Evolutionary conservation across 2,329 filamentous ascomycete genomes (phyloP).

Genomic region (Penicillium crustosum): DNA sequence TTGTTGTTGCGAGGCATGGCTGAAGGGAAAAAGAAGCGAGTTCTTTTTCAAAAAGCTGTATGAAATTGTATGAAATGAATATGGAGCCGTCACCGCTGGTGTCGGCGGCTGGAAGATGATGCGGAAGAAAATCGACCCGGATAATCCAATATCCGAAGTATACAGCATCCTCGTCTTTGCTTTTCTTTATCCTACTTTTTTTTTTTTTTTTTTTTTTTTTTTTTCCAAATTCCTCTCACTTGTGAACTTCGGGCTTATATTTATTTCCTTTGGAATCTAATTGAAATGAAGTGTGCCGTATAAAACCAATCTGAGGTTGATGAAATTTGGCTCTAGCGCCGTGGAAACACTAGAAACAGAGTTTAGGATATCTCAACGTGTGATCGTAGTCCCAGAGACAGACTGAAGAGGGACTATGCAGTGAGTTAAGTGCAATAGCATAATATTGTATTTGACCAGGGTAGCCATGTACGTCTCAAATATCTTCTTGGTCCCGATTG

Average conservation of each 20-base stretch:
- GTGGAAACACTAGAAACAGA: not conserved
- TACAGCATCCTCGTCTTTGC: not conserved
- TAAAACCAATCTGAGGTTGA: not conserved
- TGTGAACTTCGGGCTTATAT: not conserved
- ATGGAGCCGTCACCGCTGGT: no score
- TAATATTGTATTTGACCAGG: not conserved
- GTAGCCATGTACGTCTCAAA: not conserved
- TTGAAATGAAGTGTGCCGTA: not conserved
- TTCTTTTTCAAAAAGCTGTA: not conserved
- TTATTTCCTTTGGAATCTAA: not conserved
- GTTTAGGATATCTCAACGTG: not conserved
- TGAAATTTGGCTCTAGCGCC: not conserved
- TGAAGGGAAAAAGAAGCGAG: not conserved
- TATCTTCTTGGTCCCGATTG: not conserved
- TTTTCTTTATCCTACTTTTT: not conserved
- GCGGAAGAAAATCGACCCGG: slow-evolving; percentile 13
- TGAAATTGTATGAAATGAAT: not conserved
- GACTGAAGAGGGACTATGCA: not conserved
- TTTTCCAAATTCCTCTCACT: not conserved
- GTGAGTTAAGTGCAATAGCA: not conserved
- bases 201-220: no score
- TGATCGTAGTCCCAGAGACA: no score
- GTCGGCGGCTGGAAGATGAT: not conserved
- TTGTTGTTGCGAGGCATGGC: slow-evolving; percentile 24
- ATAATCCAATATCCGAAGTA: slow-evolving; percentile 23